phyloP scores from a whole-genome alignment of 2,329 filamentous ascomycete species.

The Claviceps spartinae region DNA sequence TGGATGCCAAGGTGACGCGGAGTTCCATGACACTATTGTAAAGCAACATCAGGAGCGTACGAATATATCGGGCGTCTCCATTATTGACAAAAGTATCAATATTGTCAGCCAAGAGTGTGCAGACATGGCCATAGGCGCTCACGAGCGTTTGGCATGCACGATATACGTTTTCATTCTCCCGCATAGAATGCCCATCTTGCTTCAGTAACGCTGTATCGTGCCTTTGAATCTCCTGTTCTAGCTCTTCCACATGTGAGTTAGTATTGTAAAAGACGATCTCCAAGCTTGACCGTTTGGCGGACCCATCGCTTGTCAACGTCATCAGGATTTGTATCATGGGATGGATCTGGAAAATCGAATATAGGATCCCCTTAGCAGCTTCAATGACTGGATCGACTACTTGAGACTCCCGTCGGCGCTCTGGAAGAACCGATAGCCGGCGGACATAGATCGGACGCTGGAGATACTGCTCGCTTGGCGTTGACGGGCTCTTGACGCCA shows the following conservation, averaged over 20 bases:
- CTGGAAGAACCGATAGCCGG: constrained; percentile 48
- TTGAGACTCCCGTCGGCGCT: constrained; percentile 48
- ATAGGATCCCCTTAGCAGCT: constrained; percentile 51
- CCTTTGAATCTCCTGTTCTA: constrained; percentile 51
- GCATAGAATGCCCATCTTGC: constrained; percentile 32
- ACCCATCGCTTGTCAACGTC: constrained; percentile 45
- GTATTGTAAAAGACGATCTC: constrained; percentile 57
- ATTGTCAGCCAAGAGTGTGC: constrained; percentile 44
- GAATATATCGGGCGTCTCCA: constrained; percentile 52
- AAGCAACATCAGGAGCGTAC: constrained; percentile 47
- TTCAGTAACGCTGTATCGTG: constrained; percentile 37
- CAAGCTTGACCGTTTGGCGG: constrained; percentile 47
- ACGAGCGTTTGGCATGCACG: constrained; percentile 50
- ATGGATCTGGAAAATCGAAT: constrained; percentile 54
- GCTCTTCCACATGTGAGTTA: constrained; percentile 50
- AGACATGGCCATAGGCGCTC: constrained; percentile 52
- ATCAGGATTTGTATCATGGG: constrained; percentile 54
- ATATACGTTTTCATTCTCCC: constrained; percentile 50
- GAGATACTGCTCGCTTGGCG: constrained; percentile 42
- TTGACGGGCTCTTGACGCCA: constrained; percentile 39
- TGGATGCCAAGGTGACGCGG: constrained; percentile 35
- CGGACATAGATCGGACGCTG: constrained; percentile 50
- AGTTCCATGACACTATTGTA: constrained; percentile 58
- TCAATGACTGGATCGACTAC: constrained; percentile 48
- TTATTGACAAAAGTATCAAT: constrained; percentile 52